Conservation (phyloP, 306 rosid genomes). For the Pterocarpus macrocarpus region DNA sequence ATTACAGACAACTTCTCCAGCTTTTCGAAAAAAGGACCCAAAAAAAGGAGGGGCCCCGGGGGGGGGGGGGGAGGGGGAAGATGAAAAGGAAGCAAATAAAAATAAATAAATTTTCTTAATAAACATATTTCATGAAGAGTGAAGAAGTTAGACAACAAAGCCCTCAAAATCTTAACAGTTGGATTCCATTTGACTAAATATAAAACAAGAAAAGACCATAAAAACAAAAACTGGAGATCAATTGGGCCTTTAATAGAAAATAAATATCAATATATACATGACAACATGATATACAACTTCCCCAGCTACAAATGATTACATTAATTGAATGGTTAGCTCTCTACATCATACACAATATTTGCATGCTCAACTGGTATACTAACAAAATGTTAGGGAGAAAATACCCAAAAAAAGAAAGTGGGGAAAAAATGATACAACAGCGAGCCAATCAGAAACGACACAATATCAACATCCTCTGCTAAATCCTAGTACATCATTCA, state of each 20-base stretch:
- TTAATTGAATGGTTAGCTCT: slow-evolving; percentile 65
- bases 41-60: too few relatives aligned
- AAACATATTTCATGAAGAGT: not conserved
- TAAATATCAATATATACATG: slow-evolving; percentile 52
- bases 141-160: not conserved
- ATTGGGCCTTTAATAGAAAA: slow-evolving; percentile 28
- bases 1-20: too few relatives aligned
- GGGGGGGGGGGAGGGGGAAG: too few relatives aligned
- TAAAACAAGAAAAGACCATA: not conserved
- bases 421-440: slow-evolving; percentile 64
- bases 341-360: slow-evolving; percentile 59
- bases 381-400: slow-evolving; percentile 38
- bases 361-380: slow-evolving; percentile 56
- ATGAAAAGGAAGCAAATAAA: too few relatives aligned
- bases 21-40: too few relatives aligned
- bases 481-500: slow-evolving; percentile 83
- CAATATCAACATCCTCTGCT: slow-evolving; percentile 75
- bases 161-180: not conserved
- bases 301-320: slow-evolving; percentile 52
- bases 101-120: not conserved
- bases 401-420: slow-evolving; percentile 27
- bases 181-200: slow-evolving; percentile 16
- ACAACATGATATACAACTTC: slow-evolving; percentile 60
- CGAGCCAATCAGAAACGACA: slow-evolving; percentile 66
- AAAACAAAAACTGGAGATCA: slow-evolving; percentile 44